A percentile compares a stretch with the other conserved stretches of the same genome.
These are phyloP conservation scores for Fusarium paranaense DNA, from an alignment of 2,329 filamentous ascomycete genomes.

Conservation along the genomic window DNA sequence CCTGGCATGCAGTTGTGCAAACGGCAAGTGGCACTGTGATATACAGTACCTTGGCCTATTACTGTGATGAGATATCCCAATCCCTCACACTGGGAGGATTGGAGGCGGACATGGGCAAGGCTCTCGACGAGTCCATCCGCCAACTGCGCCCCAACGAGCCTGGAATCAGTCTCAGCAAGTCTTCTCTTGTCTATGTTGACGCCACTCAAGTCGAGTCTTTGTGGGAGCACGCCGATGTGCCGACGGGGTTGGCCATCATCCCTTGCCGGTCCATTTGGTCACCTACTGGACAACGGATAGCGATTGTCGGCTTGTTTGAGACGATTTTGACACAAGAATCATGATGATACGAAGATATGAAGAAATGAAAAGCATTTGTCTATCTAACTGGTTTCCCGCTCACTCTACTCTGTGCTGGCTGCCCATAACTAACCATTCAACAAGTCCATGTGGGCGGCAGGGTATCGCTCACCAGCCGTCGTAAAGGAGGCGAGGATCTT, in stretches of 20 bases:
- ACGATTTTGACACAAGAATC: constrained; percentile 19
- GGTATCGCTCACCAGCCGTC: constrained; percentile 62
- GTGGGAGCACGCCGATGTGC: constrained; percentile 24
- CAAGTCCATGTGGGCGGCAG: constrained; percentile 40
- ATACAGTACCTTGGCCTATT: constrained; percentile 46
- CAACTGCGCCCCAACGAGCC: constrained; percentile 28
- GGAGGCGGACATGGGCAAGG: constrained; percentile 28
- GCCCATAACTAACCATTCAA: constrained; percentile 28
- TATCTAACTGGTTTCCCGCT: background rate
- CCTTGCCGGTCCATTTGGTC: constrained; percentile 55
- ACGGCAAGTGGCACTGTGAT: constrained; percentile 37
- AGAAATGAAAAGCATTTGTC: constrained; percentile 4
- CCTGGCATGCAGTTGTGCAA: constrained; percentile 46
- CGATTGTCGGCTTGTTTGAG: constrained; percentile 50
- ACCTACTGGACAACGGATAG: constrained; percentile 46
- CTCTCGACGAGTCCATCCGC: constrained; percentile 40
- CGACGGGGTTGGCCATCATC: constrained; percentile 39
- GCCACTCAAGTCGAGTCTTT: constrained; percentile 23
- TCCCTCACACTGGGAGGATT: constrained; percentile 11
- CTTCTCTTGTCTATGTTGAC: constrained; percentile 51
- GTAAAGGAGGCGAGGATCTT: constrained; percentile 60
- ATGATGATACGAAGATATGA: constrained; percentile 27
- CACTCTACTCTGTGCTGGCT: background rate
- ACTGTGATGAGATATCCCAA: background rate
- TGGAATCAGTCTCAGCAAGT: constrained; percentile 11